phyloP scores from a whole-genome alignment of 352 stramenopile genomes.

The Salisapilia sapeloensis region DNA sequence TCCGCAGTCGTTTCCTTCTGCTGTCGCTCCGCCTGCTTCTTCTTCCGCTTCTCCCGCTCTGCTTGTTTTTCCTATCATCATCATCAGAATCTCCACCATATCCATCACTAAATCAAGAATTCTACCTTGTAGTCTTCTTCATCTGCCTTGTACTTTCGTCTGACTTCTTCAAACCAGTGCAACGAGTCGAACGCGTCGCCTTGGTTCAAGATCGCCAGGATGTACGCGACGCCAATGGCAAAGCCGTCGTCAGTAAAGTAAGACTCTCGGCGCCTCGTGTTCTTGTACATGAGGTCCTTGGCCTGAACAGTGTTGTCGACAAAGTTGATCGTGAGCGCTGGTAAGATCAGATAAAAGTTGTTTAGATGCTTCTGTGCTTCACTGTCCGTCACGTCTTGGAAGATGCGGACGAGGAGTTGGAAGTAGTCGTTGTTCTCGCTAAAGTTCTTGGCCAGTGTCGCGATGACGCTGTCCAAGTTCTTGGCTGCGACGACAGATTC shows the following conservation, averaged over 20 bases:
- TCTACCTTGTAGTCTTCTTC: conserved; percentile 56
- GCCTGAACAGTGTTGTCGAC: conserved; percentile 78
- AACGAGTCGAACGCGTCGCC: conserved; percentile 77
- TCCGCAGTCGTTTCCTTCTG: conserved; percentile 74
- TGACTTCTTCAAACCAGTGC: conserved; percentile 85
- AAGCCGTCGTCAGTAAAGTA: conserved; percentile 95
- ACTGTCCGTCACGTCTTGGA: conserved; percentile 76
- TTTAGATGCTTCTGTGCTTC: conserved; percentile 82
- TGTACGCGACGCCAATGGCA: conserved; percentile 87
- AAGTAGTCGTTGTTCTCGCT: conserved; percentile 89
- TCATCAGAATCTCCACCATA: background rate
- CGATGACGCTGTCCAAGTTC: conserved; percentile 79
- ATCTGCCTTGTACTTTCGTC: conserved; percentile 73
- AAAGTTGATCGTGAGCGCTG: conserved; percentile 81
- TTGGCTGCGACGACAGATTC: conserved; percentile 72
- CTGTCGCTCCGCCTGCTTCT: conserved; percentile 54
- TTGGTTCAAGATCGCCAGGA: conserved; percentile 84
- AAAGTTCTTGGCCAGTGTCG: conserved; percentile 80
- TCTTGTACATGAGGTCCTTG: conserved; percentile 94
- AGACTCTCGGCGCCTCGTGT: conserved; percentile 81
- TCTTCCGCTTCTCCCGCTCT: conserved; percentile 59
- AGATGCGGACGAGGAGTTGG: conserved; percentile 78
- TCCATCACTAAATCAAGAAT: background rate
- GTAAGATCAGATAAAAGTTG: conserved; percentile 86
- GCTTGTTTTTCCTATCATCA: conserved; percentile 47